phyloP scores from a whole-genome alignment of 768 basidiomycete genomes.

The Dentipellis sp. region DNA sequence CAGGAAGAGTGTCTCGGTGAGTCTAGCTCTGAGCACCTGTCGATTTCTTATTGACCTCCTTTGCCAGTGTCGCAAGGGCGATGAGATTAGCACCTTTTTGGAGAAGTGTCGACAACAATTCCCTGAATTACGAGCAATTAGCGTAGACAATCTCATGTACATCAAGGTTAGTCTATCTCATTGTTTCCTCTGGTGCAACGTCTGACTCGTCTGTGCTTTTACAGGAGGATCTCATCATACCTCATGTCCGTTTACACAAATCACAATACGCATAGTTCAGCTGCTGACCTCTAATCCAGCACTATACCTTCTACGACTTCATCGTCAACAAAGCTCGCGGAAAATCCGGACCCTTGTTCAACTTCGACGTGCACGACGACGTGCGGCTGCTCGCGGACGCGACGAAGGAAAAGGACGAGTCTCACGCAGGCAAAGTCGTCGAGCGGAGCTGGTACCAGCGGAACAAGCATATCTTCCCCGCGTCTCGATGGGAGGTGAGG shows the following conservation, averaged over 20 bases:
- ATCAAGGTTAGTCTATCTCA: constrained; percentile 58
- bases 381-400: constrained; percentile 91
- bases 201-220: constrained; percentile 7
- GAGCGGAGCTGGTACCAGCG: constrained; percentile 93
- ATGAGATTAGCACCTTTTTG: constrained; percentile 77
- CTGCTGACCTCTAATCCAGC: constrained; percentile 35
- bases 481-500: constrained; percentile 89
- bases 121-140: constrained; percentile 82
- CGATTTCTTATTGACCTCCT: constrained; percentile 16
- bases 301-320: constrained; percentile 97
- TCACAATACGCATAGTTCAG: no score
- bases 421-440: constrained; percentile 97
- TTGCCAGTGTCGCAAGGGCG: constrained; percentile 91
- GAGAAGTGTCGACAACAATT: constrained; percentile 92
- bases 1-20: constrained; percentile 80
- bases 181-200: neutral
- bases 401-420: constrained; percentile 95
- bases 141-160: constrained; percentile 97
- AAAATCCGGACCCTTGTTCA: constrained; percentile 96
- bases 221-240: constrained; percentile 96
- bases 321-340: constrained; percentile 98
- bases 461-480: constrained; percentile 97
- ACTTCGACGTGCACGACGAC: constrained; percentile 98
- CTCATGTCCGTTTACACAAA: constrained; percentile 53
- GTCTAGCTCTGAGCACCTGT: constrained; percentile 21